phyloP scores from a whole-genome alignment of 305 asterid species.

The Fraxinus baroniana region DNA sequence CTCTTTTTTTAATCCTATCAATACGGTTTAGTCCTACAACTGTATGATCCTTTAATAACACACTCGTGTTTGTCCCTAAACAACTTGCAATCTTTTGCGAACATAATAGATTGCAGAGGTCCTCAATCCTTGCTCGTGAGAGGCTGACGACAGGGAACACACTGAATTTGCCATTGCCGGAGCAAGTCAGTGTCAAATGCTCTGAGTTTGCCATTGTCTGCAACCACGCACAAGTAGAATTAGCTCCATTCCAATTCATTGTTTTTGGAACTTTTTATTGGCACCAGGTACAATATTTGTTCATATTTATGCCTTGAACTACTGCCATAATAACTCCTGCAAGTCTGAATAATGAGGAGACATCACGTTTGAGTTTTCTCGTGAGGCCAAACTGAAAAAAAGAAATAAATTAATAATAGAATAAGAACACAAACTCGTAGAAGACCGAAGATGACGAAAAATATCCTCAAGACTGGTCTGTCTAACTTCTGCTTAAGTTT shows the following conservation, averaged over 20 bases:
- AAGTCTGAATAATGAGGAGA: slow-evolving; percentile 38
- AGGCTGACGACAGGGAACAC: slow-evolving; percentile 52
- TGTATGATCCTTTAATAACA: not conserved
- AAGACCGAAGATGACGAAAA: slow-evolving; percentile 48
- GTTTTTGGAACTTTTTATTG: slow-evolving; percentile 13
- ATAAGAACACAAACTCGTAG: slow-evolving; percentile 46
- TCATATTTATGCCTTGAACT: slow-evolving; percentile 43
- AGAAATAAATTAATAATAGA: not conserved
- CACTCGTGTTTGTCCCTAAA: not conserved
- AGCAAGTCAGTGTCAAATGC: slow-evolving; percentile 65
- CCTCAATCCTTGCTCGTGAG: slow-evolving; percentile 60
- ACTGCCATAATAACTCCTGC: slow-evolving; percentile 51
- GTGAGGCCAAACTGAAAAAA: not conserved
- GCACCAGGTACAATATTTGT: slow-evolving; percentile 73
- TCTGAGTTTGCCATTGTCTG: slow-evolving; percentile 56
- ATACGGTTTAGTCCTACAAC: not conserved
- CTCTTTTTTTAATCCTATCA: not conserved
- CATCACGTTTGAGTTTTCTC: not conserved
- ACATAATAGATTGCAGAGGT: slow-evolving; percentile 71
- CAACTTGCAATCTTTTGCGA: slow-evolving; percentile 28
- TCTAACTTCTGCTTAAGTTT: slow-evolving; percentile 49
- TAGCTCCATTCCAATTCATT: slow-evolving; percentile 4
- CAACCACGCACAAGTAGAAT: slow-evolving; percentile 24
- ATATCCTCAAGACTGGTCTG: slow-evolving; percentile 53
- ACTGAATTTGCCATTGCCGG: slow-evolving; percentile 60